Evolutionary conservation across 106 monocot genomes (phyloP).

Genomic region (Gastrodia elata): DNA sequence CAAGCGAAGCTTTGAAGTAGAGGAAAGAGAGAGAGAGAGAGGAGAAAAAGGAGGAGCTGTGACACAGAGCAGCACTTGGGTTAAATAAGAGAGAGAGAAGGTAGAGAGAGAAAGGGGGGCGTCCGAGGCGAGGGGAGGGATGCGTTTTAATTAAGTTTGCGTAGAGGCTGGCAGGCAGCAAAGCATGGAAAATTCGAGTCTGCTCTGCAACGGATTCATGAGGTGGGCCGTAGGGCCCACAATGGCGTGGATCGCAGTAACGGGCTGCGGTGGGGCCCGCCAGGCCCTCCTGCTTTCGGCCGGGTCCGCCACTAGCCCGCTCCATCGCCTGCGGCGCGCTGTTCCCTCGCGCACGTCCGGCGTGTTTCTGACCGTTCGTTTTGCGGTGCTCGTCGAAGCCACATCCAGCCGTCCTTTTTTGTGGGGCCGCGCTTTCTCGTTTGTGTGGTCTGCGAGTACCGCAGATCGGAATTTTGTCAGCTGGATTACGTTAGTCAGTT

Average conservation of each 20-base stretch:
- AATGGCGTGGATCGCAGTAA: conserved; percentile 9
- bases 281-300: not conserved
- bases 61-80: not conserved
- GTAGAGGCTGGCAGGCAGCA: not conserved
- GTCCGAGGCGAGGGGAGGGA: conserved; percentile 2
- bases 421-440: not conserved
- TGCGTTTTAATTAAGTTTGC: not conserved
- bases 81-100: not conserved
- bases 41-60: not conserved
- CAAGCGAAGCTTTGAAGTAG: conserved; percentile 5
- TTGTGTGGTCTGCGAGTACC: not conserved
- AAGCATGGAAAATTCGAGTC: conserved; percentile 24
- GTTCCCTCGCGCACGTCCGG: not conserved
- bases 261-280: not conserved
- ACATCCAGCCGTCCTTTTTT: not conserved
- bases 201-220: not conserved
- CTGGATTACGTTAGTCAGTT: not conserved
- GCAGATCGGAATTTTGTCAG: not conserved
- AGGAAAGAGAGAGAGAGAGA: not conserved
- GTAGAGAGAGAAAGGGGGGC: conserved; percentile 13
- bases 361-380: not conserved
- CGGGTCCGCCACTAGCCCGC: not conserved
- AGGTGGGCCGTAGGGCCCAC: not conserved
- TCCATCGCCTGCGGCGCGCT: not conserved
- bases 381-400: not conserved